Percentiles rank a stretch among this genome's conserved stretches.
phyloP scores from a whole-genome alignment of 495 filamentous ascomycete species.

The Oidiodendron maius region DNA sequence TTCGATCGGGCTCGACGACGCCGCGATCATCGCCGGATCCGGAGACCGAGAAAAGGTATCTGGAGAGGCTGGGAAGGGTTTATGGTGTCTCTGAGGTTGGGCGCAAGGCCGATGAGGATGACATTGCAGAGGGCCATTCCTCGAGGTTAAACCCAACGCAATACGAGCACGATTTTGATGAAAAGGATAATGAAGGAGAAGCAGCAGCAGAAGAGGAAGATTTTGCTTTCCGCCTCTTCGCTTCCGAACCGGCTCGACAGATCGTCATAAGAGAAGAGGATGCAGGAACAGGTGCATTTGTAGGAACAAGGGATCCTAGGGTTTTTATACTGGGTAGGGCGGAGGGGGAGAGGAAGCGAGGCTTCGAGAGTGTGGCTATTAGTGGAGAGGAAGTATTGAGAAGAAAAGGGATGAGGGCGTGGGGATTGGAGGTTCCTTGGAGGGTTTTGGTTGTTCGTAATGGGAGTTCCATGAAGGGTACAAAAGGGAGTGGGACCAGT shows the following conservation, averaged over 20 bases:
- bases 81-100: no score
- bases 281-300: slow-evolving; percentile 28
- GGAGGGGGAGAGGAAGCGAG: slow-evolving; percentile 20
- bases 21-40: slow-evolving; percentile 21
- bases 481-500: slow-evolving; percentile 1
- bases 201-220: slow-evolving; percentile 20
- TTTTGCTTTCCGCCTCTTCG: slow-evolving; percentile 49
- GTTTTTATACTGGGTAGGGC: slow-evolving; percentile 38
- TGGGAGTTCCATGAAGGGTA: not conserved
- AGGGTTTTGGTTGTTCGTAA: slow-evolving; percentile 30
- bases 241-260: slow-evolving; percentile 24
- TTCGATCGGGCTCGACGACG: slow-evolving; percentile 24
- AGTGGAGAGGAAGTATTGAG: slow-evolving; percentile 36
- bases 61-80: slow-evolving; percentile 34
- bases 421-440: slow-evolving; percentile 52
- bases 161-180: no score
- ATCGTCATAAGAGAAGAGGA: slow-evolving; percentile 4
- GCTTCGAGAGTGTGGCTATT: slow-evolving; percentile 36
- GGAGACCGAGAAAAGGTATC: slow-evolving; percentile 31
- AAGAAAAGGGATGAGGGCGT: slow-evolving; percentile 33
- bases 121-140: no score
- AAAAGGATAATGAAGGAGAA: slow-evolving; percentile 2
- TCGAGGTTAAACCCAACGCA: no score
- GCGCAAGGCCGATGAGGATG: no score
- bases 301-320: slow-evolving; percentile 32